Evolutionary conservation across 352 stramenopile genomes (phyloP).

Genomic region (Globisporangium emineosum): DNA sequence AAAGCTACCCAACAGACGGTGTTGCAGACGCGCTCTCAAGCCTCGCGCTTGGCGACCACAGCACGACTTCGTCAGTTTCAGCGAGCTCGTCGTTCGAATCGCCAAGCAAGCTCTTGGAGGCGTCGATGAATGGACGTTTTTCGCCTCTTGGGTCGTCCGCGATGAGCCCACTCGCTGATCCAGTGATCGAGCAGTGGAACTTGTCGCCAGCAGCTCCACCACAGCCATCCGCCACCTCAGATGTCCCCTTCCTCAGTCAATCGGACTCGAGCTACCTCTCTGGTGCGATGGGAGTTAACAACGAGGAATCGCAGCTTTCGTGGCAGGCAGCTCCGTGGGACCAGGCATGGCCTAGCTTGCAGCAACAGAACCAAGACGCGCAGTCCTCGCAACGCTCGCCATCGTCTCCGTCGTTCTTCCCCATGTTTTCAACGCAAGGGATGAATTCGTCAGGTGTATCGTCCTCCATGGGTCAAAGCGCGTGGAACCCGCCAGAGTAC

Average conservation of each 20-base stretch:
- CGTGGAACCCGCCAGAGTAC: constrained; percentile 25
- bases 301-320: constrained; percentile 32
- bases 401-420: constrained; percentile 42
- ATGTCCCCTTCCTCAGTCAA: constrained; percentile 42
- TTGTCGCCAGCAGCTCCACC: constrained; percentile 53
- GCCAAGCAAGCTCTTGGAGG: constrained; percentile 45
- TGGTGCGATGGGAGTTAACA: constrained; percentile 34
- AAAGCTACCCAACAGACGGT: constrained; percentile 33
- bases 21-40: constrained; percentile 72
- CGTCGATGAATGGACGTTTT: constrained; percentile 33
- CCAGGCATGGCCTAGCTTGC: constrained; percentile 47
- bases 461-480: constrained; percentile 16
- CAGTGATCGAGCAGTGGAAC: constrained; percentile 80
- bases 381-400: constrained; percentile 38
- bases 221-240: constrained; percentile 25
- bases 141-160: constrained; percentile 56
- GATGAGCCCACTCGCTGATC: constrained; percentile 51
- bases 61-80: constrained; percentile 42
- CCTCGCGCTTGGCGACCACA: constrained; percentile 54
- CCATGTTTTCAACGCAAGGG: constrained; percentile 47
- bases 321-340: constrained; percentile 57
- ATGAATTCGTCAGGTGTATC: constrained; percentile 4
- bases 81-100: constrained; percentile 53
- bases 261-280: constrained; percentile 47
- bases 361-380: constrained; percentile 26